Conservation (phyloP, 306 rosid species). For the Datisca glomerata region DNA sequence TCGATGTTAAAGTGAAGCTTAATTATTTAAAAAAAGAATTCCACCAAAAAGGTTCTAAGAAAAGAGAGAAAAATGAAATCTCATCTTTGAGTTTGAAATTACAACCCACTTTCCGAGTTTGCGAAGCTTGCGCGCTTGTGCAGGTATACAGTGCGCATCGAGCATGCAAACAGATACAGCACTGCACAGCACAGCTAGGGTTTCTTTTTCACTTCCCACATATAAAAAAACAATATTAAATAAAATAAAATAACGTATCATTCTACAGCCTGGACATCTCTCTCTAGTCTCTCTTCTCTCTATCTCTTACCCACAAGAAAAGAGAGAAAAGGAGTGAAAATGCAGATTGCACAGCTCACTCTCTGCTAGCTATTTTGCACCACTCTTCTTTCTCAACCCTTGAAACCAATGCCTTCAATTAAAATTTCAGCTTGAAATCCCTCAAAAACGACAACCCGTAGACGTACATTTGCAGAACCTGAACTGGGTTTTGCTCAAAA, state of each 20-base stretch:
- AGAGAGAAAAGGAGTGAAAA: background rate
- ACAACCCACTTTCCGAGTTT: too few species aligned
- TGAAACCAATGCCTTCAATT: background rate
- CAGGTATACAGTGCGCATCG: too few species aligned
- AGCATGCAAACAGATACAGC: too few species aligned
- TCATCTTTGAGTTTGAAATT: too few species aligned
- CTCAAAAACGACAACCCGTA: background rate
- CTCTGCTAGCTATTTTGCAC: too few species aligned
- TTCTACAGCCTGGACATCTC: conserved; percentile 31
- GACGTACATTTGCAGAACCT: background rate
- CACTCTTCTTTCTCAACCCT: background rate
- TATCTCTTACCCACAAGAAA: background rate
- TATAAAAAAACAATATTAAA: too few species aligned
- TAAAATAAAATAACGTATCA: background rate
- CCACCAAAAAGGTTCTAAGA: too few species aligned
- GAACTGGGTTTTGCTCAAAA: background rate
- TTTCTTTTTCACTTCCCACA: conserved; percentile 11
- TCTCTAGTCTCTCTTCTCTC: background rate
- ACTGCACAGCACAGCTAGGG: conserved; percentile 37
- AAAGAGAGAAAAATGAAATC: too few species aligned
- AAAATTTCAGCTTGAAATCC: background rate
- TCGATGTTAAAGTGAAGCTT: too few species aligned
- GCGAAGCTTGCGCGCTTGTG: too few species aligned
- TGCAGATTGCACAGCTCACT: background rate
- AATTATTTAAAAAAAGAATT: too few species aligned